Evolutionary conservation across 257 asterid genomes (phyloP).

Genomic region (Apocynum venetum): DNA sequence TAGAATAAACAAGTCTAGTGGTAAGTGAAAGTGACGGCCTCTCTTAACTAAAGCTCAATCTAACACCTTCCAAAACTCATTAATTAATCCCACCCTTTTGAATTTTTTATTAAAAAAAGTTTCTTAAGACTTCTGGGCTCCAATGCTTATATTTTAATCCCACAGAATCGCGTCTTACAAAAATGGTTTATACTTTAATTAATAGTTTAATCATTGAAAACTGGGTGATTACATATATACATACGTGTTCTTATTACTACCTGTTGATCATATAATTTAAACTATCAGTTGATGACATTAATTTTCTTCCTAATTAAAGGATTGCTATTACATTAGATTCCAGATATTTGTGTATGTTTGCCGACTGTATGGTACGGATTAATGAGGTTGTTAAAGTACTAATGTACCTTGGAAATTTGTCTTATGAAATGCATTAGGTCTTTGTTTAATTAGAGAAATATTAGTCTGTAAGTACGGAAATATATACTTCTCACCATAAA

Average conservation of each 20-base stretch:
- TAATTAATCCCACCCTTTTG: neutral
- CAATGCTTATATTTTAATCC: neutral
- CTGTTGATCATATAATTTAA: neutral
- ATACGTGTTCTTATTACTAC: neutral
- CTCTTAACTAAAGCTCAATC: neutral
- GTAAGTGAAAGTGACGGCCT: slow-evolving; percentile 13
- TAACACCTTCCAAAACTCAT: neutral
- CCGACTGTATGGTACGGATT: slow-evolving; percentile 12
- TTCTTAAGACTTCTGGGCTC: neutral
- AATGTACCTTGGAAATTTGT: no score
- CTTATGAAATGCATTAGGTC: no score
- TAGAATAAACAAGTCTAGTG: slow-evolving; percentile 7
- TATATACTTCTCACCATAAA: no score
- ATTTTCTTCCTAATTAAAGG: neutral
- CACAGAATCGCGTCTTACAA: neutral
- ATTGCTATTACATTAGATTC: slow-evolving; percentile 1
- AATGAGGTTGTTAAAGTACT: neutral
- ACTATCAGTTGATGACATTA: neutral
- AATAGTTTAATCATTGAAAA: neutral
- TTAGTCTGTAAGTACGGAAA: no score
- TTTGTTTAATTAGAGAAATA: no score
- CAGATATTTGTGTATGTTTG: slow-evolving; percentile 5
- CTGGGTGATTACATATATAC: neutral
- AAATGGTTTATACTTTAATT: neutral
- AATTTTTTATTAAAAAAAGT: neutral